A percentile compares a stretch with the other conserved stretches of the same genome.
These are phyloP conservation scores for Colletotrichum scovillei DNA, from an alignment of 2,329 filamentous ascomycete species.

Conservation along the genomic window DNA sequence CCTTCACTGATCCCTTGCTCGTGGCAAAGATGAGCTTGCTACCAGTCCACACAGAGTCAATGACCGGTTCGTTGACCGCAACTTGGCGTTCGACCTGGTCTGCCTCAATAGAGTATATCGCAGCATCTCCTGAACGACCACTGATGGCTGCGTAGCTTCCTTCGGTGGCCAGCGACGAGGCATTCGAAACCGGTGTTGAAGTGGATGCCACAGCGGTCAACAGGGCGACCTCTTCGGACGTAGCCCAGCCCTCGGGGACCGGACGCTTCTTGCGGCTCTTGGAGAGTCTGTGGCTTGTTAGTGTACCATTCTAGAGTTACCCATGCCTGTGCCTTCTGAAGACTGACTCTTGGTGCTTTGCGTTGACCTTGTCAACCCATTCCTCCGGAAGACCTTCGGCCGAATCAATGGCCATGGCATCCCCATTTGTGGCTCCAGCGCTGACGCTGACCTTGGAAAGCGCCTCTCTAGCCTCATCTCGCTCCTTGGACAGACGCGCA, in stretches of 20 bases:
- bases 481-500: slow-evolving; percentile 87
- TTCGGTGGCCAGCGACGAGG: slow-evolving; percentile 61
- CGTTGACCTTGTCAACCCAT: slow-evolving; percentile 79
- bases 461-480: slow-evolving; percentile 91
- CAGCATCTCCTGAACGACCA: slow-evolving; percentile 78
- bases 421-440: slow-evolving; percentile 67
- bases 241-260: slow-evolving; percentile 87
- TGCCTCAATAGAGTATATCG: slow-evolving; percentile 79
- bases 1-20: slow-evolving; percentile 80
- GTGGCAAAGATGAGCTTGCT: slow-evolving; percentile 79
- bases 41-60: slow-evolving; percentile 72
- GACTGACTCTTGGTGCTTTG: slow-evolving; percentile 81
- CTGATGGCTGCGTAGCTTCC: slow-evolving; percentile 79
- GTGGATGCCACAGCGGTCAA: slow-evolving; percentile 59
- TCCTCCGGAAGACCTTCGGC: slow-evolving; percentile 79
- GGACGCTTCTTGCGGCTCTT: slow-evolving; percentile 91
- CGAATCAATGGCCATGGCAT: slow-evolving; percentile 91
- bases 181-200: slow-evolving; percentile 58
- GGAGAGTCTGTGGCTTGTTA: slow-evolving; percentile 71
- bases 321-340: background rate
- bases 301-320: slow-evolving; percentile 18
- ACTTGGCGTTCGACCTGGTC: slow-evolving; percentile 76
- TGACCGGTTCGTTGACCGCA: slow-evolving; percentile 75
- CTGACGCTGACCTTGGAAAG: slow-evolving; percentile 86
- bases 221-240: slow-evolving; percentile 73